A percentile compares a stretch with the other conserved stretches of the same genome.
phyloP scores from a whole-genome alignment of 257 asterid species.

The Fraxinus americana region DNA sequence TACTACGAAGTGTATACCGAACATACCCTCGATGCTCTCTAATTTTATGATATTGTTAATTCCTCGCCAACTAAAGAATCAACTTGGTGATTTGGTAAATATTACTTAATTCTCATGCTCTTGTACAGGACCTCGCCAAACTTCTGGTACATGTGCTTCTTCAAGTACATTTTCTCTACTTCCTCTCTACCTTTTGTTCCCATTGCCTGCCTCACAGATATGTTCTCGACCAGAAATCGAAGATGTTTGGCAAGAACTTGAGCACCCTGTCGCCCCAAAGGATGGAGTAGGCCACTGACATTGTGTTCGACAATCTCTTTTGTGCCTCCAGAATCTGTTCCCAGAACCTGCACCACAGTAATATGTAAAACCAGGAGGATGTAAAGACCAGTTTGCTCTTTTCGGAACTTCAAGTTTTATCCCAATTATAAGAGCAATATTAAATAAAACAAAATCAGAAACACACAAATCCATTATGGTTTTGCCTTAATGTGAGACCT shows the following conservation, averaged over 20 bases:
- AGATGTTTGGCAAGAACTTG: slow-evolving; percentile 65
- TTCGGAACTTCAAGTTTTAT: not conserved
- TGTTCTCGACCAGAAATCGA: slow-evolving; percentile 58
- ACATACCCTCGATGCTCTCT: no score
- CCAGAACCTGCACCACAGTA: slow-evolving; percentile 62
- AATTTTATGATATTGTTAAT: not conserved
- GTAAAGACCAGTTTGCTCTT: not conserved
- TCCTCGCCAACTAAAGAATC: slow-evolving; percentile 28
- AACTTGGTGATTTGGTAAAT: slow-evolving; percentile 11
- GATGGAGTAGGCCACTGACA: slow-evolving; percentile 81
- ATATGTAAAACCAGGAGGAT: not conserved
- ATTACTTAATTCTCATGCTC: slow-evolving; percentile 80
- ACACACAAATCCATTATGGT: no score
- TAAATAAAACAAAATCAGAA: no score
- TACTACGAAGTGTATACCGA: no score
- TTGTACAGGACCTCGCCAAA: slow-evolving; percentile 82
- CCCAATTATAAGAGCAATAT: no score
- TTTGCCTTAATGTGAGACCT: no score
- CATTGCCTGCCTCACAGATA: slow-evolving; percentile 66
- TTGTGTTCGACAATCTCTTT: slow-evolving; percentile 86
- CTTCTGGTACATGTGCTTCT: slow-evolving; percentile 87
- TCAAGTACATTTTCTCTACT: slow-evolving; percentile 83
- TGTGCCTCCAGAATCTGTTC: slow-evolving; percentile 95
- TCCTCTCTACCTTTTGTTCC: slow-evolving; percentile 79
- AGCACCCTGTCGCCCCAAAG: slow-evolving; percentile 82